Evolutionary conservation across 192 early-diverging fungal species (phyloP).

Genomic region (Podila epicladia): DNA sequence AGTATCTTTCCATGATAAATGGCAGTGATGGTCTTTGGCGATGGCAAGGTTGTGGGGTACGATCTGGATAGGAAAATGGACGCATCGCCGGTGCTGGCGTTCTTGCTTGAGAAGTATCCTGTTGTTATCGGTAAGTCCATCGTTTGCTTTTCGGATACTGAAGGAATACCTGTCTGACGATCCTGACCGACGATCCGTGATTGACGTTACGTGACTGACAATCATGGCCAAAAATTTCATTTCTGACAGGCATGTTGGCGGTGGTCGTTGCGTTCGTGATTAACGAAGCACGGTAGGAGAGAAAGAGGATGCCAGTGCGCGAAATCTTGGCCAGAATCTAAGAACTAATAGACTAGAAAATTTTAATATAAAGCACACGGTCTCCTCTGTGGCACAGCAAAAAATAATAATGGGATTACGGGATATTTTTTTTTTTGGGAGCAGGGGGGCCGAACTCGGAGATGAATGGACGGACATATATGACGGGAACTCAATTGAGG

Average conservation of each 20-base stretch:
- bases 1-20: conserved; percentile 1
- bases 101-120: conserved; percentile 21
- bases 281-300: conserved; percentile 26
- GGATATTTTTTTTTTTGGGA: too few relatives aligned
- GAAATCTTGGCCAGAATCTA: background rate
- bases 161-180: too few relatives aligned
- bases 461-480: too few relatives aligned
- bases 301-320: too few relatives aligned
- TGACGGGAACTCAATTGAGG: too few relatives aligned
- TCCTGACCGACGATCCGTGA: too few relatives aligned
- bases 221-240: background rate
- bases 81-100: conserved; percentile 1
- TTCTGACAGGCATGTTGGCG: conserved; percentile 26
- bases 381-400: background rate
- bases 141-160: background rate
- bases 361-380: background rate
- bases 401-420: background rate
- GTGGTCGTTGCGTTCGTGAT: conserved; percentile 37
- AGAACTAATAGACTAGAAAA: background rate
- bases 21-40: conserved; percentile 28
- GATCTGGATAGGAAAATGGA: conserved; percentile 13
- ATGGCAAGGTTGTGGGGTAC: conserved; percentile 15
- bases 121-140: conserved; percentile 30
- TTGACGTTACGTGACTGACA: too few relatives aligned
- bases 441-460: too few relatives aligned